These are phyloP conservation scores for Heliamphora ciliata DNA, from an alignment of 179 eudicot species.

Conservation along the genomic window DNA sequence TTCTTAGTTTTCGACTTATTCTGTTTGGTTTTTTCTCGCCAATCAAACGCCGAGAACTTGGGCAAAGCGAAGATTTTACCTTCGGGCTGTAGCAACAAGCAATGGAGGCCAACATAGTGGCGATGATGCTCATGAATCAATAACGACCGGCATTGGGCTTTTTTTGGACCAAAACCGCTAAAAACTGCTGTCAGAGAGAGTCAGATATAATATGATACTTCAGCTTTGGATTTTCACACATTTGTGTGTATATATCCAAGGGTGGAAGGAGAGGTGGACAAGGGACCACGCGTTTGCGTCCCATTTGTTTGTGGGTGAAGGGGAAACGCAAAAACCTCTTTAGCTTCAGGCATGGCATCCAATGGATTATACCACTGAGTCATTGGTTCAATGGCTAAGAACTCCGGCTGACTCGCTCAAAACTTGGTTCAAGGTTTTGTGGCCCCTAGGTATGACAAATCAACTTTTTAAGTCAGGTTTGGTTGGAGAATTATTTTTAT, in stretches of 20 bases:
- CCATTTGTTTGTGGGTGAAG: not conserved
- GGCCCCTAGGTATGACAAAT: too few relatives aligned
- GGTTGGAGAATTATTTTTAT: too few relatives aligned
- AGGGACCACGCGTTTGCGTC: conserved; percentile 17
- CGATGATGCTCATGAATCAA: conserved; percentile 7
- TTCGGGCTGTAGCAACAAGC: conserved; percentile 21
- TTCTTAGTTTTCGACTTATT: not conserved
- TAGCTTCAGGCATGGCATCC: too few relatives aligned
- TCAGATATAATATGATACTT: not conserved
- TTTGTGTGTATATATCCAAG: not conserved
- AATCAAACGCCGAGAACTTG: conserved; percentile 6
- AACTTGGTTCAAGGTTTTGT: too few relatives aligned
- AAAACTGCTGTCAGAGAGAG: not conserved
- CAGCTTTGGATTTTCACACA: not conserved
- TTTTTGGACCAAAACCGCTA: not conserved
- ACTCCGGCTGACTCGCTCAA: too few relatives aligned
- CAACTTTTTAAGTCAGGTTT: too few relatives aligned
- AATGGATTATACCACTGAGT: too few relatives aligned
- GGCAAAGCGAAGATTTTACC: conserved; percentile 15
- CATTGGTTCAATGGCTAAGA: too few relatives aligned
- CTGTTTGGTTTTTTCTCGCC: not conserved
- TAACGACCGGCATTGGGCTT: not conserved
- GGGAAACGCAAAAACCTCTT: too few relatives aligned
- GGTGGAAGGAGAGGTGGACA: conserved; percentile 14
- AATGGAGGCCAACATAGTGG: conserved; percentile 27